Base-by-base conservation (phyloP, 768 basidiomycete genomes). In the Galerina sulciceps region DNA sequence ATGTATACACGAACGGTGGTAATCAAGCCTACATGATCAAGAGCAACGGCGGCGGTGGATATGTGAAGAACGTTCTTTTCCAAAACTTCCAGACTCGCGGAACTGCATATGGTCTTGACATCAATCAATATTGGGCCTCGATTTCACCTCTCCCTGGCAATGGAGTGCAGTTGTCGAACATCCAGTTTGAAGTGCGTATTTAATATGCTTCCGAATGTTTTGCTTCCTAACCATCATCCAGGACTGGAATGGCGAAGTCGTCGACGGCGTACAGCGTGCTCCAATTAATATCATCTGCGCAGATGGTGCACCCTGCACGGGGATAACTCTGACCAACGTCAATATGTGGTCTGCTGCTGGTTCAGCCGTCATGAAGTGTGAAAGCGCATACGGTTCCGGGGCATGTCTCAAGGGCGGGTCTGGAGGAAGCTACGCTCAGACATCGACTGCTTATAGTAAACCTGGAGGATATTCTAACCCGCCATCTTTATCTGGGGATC, bases 271-370 rank as follows among this genome's bases (percentile, higher is more conserved):
- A 18, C 49, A 51, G 18, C 49, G 49, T 15, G 36, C 49, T 4
- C 49, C 49, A 23, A 51, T 51, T 15, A 35, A 51, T 13, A 22
- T 51, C 31, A 17, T 51, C 17, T 51, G 49, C 31, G 49, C 49
- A 26, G 49, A 51, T 23, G 49, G 49, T 14, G 49, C 49, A 11
- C 49, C 49, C 13, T 51, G 49, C 37, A 51, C 49, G 13, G 49
- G 37, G 15, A 51, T 51, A 23, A 51, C 49, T 38, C 37, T 51
- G 6, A 38, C 37, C 13, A 51, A 37, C 6, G 49, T 51, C 20
- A 51, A 51, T n/a, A 51, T 51, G 49, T 51, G 49, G 49, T 51
- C 49, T 20, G 49, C 49, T 38, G 38, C 49, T 20, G 49, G 49
- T 36, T 14, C 20, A 36, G 49, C 49, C 6, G 37, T 51, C 31